Evolutionary conservation across 2,329 filamentous ascomycete genomes (phyloP).

Genomic region (Fusarium sterilihyphosum): DNA sequence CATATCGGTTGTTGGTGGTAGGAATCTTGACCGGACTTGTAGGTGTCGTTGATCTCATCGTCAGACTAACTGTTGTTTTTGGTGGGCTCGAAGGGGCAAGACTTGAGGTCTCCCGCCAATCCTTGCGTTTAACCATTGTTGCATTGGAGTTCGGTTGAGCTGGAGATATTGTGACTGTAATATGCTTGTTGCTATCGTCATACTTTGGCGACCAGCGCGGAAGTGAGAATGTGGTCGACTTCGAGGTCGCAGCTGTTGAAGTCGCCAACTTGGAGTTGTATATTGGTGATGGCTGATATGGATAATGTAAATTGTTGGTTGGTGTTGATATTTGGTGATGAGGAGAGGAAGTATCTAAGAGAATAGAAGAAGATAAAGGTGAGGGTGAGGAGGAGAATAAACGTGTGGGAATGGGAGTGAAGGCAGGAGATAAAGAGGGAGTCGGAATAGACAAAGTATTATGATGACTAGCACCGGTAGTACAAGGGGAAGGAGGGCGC

Average conservation of each 20-base stretch:
- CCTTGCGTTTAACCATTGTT: conserved; percentile 50
- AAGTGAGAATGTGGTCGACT: conserved; percentile 30
- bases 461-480: conserved; percentile 34
- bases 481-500: conserved; percentile 31
- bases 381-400: conserved; percentile 23
- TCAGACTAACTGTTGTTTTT: conserved; percentile 42
- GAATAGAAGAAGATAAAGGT: conserved; percentile 14
- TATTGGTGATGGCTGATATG: conserved; percentile 6
- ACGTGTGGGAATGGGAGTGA: conserved; percentile 26
- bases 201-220: conserved; percentile 44
- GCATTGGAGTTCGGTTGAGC: conserved; percentile 40
- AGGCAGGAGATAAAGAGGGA: conserved; percentile 32
- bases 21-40: conserved; percentile 68
- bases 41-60: conserved; percentile 47
- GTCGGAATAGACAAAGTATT: conserved; percentile 36
- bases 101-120: conserved; percentile 42
- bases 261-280: conserved; percentile 17
- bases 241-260: conserved; percentile 29
- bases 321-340: conserved; percentile 4
- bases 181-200: conserved; percentile 43
- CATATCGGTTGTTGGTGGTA: conserved; percentile 51
- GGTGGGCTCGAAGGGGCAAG: conserved; percentile 44
- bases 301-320: conserved; percentile 7
- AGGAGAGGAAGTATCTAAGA: conserved; percentile 27
- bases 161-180: conserved; percentile 40